Conservation (phyloP, 306 rosid species). For the Cucurbita maxima region DNA sequence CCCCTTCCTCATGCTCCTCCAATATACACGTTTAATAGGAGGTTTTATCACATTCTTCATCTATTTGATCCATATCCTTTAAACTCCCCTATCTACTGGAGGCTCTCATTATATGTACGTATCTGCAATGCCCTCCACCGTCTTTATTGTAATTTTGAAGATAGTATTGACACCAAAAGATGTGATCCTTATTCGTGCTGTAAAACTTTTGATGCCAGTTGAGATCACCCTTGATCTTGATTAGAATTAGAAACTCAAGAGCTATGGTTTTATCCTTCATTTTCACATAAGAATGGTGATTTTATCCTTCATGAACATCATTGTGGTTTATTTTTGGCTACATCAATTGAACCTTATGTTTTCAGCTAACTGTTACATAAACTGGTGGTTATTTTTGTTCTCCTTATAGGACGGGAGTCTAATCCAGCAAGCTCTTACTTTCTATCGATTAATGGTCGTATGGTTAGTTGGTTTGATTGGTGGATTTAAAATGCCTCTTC, state of each 20-base stretch:
- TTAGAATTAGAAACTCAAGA: neutral
- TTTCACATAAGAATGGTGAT: neutral
- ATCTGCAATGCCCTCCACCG: neutral
- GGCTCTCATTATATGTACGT: neutral
- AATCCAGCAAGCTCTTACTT: slow-evolving; percentile 65
- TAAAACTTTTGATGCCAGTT: neutral
- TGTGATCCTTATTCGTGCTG: neutral
- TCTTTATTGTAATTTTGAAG: neutral
- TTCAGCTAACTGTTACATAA: neutral
- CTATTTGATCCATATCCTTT: neutral
- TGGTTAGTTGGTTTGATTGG: slow-evolving; percentile 96
- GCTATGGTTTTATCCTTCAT: neutral
- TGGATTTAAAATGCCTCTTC: slow-evolving; percentile 94
- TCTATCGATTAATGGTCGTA: slow-evolving; percentile 76
- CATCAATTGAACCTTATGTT: neutral
- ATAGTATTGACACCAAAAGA: neutral
- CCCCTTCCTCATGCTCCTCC: neutral
- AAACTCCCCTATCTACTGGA: neutral
- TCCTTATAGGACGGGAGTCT: slow-evolving; percentile 55
- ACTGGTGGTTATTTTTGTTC: slow-evolving; percentile 4
- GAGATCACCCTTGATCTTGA: neutral
- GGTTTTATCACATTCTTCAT: neutral
- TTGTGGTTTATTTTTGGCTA: neutral
- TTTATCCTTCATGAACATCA: neutral
- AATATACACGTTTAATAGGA: neutral